Evolutionary conservation across 2,329 filamentous ascomycete genomes (phyloP).

Genomic region (Aspergillus texensis): DNA sequence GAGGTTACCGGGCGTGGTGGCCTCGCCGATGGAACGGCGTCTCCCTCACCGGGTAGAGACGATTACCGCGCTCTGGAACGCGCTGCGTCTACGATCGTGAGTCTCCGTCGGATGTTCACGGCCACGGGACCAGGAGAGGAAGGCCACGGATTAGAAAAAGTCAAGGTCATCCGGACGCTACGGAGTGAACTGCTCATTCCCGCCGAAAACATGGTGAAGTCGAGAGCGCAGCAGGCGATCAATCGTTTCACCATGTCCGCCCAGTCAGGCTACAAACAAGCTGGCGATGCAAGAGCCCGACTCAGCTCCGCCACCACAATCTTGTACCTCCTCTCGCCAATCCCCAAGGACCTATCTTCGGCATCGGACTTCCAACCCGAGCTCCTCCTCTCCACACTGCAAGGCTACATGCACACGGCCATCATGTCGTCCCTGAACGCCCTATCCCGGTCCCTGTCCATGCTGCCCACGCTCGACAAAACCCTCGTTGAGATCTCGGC

Average conservation of each 20-base stretch:
- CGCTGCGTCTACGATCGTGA: slow-evolving; percentile 77
- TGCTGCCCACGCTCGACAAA: slow-evolving; percentile 79
- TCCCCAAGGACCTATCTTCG: slow-evolving; percentile 52
- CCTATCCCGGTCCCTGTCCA: slow-evolving; percentile 73
- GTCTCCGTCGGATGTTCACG: slow-evolving; percentile 71
- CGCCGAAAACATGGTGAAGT: slow-evolving; percentile 72
- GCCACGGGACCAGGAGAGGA: slow-evolving; percentile 71
- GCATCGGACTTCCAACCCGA: slow-evolving; percentile 62
- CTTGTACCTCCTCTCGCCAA: slow-evolving; percentile 80
- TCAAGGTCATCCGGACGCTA: slow-evolving; percentile 72
- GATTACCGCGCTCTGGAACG: slow-evolving; percentile 80
- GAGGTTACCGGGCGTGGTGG: slow-evolving; percentile 60
- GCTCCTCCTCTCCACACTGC: slow-evolving; percentile 74
- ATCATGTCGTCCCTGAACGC: slow-evolving; percentile 77
- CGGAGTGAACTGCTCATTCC: slow-evolving; percentile 70
- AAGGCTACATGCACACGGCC: slow-evolving; percentile 78
- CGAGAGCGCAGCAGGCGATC: slow-evolving; percentile 74
- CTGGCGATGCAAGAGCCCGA: slow-evolving; percentile 73
- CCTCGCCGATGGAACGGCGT: slow-evolving; percentile 33
- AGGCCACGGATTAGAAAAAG: slow-evolving; percentile 71
- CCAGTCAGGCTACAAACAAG: slow-evolving; percentile 57
- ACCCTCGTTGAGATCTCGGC: slow-evolving; percentile 79
- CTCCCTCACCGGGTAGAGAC: slow-evolving; percentile 53
- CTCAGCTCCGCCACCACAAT: slow-evolving; percentile 74
- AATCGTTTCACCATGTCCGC: slow-evolving; percentile 79